A percentile compares a stretch with the other conserved stretches of the same genome.
These are phyloP conservation scores for Phoma herbarum DNA, from an alignment of 2,329 filamentous ascomycete species.

Conservation along the genomic window DNA sequence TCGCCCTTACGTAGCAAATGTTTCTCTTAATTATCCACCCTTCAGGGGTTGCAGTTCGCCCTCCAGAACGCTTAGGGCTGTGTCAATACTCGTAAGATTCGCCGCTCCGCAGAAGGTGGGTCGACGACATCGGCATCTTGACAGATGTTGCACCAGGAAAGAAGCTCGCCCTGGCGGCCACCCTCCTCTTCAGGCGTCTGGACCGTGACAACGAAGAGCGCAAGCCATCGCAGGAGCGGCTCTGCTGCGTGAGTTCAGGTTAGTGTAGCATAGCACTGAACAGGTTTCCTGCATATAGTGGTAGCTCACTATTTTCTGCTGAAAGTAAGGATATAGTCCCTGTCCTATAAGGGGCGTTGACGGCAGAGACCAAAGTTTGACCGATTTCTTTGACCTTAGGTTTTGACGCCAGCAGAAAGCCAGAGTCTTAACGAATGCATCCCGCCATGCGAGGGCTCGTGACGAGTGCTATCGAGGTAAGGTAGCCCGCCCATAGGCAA, in stretches of 20 bases:
- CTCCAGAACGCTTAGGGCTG: background rate
- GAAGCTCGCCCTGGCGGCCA: background rate
- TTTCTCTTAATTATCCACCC: conserved; percentile 7
- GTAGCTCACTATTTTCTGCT: background rate
- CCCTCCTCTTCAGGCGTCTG: background rate
- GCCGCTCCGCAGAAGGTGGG: background rate
- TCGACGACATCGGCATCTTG: background rate
- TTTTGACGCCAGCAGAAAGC: background rate
- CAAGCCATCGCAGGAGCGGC: background rate
- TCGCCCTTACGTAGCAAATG: conserved; percentile 10
- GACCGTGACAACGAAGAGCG: background rate
- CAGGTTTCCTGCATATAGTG: background rate
- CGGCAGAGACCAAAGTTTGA: background rate
- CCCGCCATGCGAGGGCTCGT: background rate
- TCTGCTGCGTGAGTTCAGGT: background rate
- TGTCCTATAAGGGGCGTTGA: background rate
- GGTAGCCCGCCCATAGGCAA: background rate
- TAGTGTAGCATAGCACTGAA: background rate
- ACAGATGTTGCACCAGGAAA: background rate
- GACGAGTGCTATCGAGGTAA: background rate
- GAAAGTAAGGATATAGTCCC: background rate
- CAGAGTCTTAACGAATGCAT: background rate
- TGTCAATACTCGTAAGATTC: background rate
- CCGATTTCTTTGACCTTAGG: background rate
- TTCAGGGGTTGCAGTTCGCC: conserved; percentile 11